Evolutionary conservation across 495 filamentous ascomycete species (phyloP).

Genomic region (Echria macrotheca): DNA sequence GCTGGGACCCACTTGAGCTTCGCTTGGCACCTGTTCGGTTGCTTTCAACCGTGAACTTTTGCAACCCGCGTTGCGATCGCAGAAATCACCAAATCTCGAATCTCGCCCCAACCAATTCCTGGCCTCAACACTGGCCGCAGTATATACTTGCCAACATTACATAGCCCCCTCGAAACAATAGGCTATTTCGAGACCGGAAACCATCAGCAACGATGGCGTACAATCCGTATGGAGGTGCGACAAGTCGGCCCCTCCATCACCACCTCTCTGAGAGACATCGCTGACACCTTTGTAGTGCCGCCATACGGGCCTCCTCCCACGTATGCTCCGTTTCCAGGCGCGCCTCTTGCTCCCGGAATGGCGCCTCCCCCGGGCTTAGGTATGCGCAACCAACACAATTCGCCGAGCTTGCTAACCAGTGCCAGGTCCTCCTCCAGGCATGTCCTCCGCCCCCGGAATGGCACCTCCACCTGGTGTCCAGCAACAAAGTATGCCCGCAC

Average conservation of each 20-base stretch:
- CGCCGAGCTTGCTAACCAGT: neutral
- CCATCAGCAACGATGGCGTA: conserved; percentile 51
- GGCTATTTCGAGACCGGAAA: neutral
- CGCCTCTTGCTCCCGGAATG: conserved; percentile 55
- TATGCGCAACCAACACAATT: no score
- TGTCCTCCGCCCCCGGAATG: conserved; percentile 73
- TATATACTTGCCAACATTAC: neutral
- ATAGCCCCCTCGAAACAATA: neutral
- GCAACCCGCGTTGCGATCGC: conserved; percentile 7
- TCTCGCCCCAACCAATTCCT: neutral
- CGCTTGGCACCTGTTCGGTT: neutral
- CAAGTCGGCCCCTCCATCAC: no score
- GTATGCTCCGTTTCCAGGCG: conserved; percentile 66
- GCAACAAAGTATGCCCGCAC: conserved; percentile 57
- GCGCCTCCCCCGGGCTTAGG: conserved; percentile 82
- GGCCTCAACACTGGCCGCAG: no score
- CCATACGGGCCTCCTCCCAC: conserved; percentile 69
- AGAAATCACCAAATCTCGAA: neutral
- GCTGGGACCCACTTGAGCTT: no score
- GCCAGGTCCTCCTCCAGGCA: conserved; percentile 61
- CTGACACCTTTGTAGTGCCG: conserved; percentile 25
- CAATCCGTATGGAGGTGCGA: conserved; percentile 75
- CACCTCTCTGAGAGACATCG: no score
- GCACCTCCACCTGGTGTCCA: conserved; percentile 75
- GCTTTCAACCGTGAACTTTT: conserved; percentile 9